Percentiles rank a stretch among this genome's conserved stretches.
phyloP scores from a whole-genome alignment of 495 filamentous ascomycete species.

The Rhypophila decipiens region DNA sequence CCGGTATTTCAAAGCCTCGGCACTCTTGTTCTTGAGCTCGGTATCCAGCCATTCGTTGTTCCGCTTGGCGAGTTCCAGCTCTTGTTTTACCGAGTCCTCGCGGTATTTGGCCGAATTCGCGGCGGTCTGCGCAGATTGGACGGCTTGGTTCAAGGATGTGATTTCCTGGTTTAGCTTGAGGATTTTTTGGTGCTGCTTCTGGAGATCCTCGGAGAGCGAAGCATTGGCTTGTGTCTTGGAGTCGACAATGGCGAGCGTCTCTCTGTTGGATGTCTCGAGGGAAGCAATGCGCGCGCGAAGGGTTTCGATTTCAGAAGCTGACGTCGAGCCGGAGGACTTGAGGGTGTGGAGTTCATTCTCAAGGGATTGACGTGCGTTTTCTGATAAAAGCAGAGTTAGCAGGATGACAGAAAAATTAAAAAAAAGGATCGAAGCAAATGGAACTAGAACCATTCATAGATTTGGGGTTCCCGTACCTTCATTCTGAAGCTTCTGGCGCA shows the following conservation, averaged over 20 bases:
- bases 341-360: conserved; percentile 77
- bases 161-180: conserved; percentile 75
- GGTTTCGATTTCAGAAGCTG: conserved; percentile 67
- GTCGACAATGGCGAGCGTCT: conserved; percentile 80
- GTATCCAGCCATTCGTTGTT: conserved; percentile 89
- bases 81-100: conserved; percentile 81
- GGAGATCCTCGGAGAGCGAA: conserved; percentile 75
- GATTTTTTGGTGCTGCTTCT: conserved; percentile 79
- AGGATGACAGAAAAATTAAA: conserved; percentile 1
- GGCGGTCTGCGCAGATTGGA: conserved; percentile 72
- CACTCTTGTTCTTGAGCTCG: conserved; percentile 81
- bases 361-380: conserved; percentile 40
- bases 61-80: conserved; percentile 75
- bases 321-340: conserved; percentile 67
- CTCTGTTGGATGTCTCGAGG: conserved; percentile 85
- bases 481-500: conserved; percentile 70
- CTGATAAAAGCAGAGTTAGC: conserved; percentile 12
- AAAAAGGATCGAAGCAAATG: too few relatives aligned
- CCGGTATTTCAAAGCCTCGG: conserved; percentile 80
- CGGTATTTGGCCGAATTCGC: conserved; percentile 74
- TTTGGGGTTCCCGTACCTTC: conserved; percentile 70
- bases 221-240: conserved; percentile 85
- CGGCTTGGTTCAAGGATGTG: conserved; percentile 68
- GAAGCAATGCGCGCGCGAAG: conserved; percentile 74
- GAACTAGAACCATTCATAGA: too few relatives aligned